These are phyloP conservation scores for Balansia obtecta DNA, from an alignment of 2,329 filamentous ascomycete species.

Conservation along the genomic window DNA sequence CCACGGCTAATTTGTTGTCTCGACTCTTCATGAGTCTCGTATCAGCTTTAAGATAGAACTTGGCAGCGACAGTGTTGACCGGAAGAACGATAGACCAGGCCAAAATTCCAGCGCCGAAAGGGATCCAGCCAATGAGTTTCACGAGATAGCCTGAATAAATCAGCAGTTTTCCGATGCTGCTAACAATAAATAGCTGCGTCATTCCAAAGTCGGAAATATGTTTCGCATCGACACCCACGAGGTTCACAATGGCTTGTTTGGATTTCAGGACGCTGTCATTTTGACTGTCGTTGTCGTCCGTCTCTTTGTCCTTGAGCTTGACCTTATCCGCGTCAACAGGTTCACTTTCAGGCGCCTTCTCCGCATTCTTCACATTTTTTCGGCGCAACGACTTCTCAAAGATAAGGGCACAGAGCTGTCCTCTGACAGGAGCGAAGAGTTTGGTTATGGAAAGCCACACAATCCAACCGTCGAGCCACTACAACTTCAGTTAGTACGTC, in stretches of 20 bases:
- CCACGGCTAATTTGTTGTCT: constrained; percentile 61
- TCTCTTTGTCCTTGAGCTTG: constrained; percentile 17
- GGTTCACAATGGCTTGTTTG: constrained; percentile 61
- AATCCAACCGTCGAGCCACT: constrained; percentile 51
- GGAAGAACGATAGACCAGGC: constrained; percentile 54
- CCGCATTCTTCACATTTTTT: constrained; percentile 61
- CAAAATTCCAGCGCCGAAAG: constrained; percentile 51
- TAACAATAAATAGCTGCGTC: constrained; percentile 53
- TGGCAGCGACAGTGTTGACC: constrained; percentile 55
- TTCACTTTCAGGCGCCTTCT: constrained; percentile 29
- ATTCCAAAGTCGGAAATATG: constrained; percentile 57
- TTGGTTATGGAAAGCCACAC: constrained; percentile 55
- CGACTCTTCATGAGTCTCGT: constrained; percentile 62
- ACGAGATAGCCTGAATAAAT: constrained; percentile 55
- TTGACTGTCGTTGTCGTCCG: constrained; percentile 32
- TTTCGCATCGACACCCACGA: constrained; percentile 64
- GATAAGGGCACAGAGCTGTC: constrained; percentile 58
- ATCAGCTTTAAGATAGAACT: constrained; percentile 50
- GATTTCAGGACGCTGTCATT: constrained; percentile 37
- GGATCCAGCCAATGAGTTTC: constrained; percentile 59
- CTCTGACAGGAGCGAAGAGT: constrained; percentile 52
- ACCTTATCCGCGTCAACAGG: constrained; percentile 13
- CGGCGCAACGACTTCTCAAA: constrained; percentile 67
- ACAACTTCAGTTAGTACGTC: constrained; percentile 5
- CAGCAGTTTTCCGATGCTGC: constrained; percentile 48